Evolutionary conservation across 2,329 filamentous ascomycete species (phyloP).

Genomic region (Alternaria metachromatica): DNA sequence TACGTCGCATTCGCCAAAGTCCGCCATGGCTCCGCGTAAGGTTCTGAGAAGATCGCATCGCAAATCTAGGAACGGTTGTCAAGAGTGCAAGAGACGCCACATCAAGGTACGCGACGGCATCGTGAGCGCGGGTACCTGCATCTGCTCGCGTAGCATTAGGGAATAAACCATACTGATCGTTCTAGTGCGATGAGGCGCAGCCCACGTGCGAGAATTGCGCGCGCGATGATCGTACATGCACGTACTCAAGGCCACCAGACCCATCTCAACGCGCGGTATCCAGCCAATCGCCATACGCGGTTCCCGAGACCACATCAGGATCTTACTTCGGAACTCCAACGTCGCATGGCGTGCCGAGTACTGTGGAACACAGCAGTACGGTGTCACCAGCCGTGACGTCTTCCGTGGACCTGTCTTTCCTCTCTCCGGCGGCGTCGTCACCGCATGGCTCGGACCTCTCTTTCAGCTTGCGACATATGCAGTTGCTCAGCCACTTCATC

Average conservation of each 20-base stretch:
- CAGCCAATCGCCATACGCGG: not conserved
- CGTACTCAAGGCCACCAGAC: conserved; percentile 10
- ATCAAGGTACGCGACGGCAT: conserved; percentile 24
- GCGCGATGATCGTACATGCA: conserved; percentile 16
- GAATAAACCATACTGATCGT: not conserved
- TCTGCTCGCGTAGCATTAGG: not conserved
- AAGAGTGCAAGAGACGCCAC: conserved; percentile 29
- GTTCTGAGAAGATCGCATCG: conserved; percentile 22
- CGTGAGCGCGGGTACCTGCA: not conserved
- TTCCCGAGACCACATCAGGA: not conserved
- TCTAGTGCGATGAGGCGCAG: conserved; percentile 27
- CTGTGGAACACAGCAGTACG: not conserved
- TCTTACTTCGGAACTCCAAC: not conserved
- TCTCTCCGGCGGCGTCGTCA: conserved; percentile 4
- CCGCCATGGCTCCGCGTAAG: not conserved
- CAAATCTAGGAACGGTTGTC: conserved; percentile 29
- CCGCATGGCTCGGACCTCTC: not conserved
- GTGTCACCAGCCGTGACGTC: conserved; percentile 1
- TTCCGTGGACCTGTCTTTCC: not conserved
- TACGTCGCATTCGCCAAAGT: not conserved
- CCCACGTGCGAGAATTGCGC: conserved; percentile 27
- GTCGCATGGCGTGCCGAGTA: conserved; percentile 1
- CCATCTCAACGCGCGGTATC: conserved; percentile 1
- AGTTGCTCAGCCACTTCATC: conserved; percentile 27
- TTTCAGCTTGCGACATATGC: conserved; percentile 29